A percentile compares a stretch with the other conserved stretches of the same genome.
These are phyloP conservation scores for Tulasnella calospora DNA, from an alignment of 768 basidiomycete genomes.

Conservation along the genomic window DNA sequence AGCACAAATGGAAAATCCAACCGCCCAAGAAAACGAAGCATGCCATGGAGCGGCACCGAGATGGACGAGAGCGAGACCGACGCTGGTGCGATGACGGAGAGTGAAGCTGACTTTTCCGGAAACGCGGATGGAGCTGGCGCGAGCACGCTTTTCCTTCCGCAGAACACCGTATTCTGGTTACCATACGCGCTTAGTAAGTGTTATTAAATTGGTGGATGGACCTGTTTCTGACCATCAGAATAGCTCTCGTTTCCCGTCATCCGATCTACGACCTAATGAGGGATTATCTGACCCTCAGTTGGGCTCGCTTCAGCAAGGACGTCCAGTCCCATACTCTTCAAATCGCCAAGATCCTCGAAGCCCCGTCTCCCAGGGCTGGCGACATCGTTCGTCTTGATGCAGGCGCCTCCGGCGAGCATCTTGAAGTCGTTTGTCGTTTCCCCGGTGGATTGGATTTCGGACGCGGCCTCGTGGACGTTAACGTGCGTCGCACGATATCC, in stretches of 20 bases:
- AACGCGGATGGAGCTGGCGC: constrained; percentile 55
- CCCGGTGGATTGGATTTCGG: constrained; percentile 93
- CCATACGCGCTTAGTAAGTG: constrained; percentile 83
- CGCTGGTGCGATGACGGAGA: constrained; percentile 61
- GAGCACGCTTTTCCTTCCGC: constrained; percentile 81
- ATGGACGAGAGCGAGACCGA: constrained; percentile 57
- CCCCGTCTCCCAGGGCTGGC: constrained; percentile 77
- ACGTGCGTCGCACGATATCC: constrained; percentile 37
- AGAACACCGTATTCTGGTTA: constrained; percentile 90
- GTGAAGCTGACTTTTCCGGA: constrained; percentile 67
- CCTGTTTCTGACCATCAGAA: not conserved
- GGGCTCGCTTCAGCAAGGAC: constrained; percentile 92
- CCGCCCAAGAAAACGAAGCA: constrained; percentile 18
- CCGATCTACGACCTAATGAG: constrained; percentile 94
- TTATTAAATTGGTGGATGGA: constrained; percentile 29
- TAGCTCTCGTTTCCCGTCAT: constrained; percentile 82
- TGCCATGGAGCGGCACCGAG: constrained; percentile 55
- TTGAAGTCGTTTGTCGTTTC: constrained; percentile 85
- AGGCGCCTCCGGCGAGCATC: constrained; percentile 41
- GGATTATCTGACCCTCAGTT: constrained; percentile 91
- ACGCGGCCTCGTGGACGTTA: constrained; percentile 83
- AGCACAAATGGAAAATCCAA: constrained; percentile 2
- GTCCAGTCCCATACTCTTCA: constrained; percentile 81
- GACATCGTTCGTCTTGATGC: constrained; percentile 83
- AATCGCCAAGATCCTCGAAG: constrained; percentile 31